Evolutionary conservation across 345 rosid species (phyloP).

Genomic region (Eucalyptus leucophloia): DNA sequence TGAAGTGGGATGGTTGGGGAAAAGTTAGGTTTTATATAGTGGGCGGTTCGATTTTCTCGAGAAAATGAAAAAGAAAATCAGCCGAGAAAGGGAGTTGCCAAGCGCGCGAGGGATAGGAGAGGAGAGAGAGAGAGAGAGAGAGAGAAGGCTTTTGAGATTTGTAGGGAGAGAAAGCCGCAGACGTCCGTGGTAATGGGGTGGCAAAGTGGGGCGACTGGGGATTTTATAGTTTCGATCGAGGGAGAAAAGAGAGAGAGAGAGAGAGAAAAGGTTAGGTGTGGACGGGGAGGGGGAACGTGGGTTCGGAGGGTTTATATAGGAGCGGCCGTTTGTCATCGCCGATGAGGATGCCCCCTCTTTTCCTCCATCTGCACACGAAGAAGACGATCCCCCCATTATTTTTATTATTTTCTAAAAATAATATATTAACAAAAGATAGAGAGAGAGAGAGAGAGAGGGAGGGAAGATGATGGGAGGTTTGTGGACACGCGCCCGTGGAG

Average conservation of each 20-base stretch:
- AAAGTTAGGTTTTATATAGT: background rate
- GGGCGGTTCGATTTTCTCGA: background rate
- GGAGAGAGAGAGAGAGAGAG: background rate
- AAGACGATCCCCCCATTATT: background rate
- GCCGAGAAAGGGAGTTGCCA: background rate
- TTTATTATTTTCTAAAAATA: background rate
- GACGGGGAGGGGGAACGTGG: slow-evolving; percentile 1
- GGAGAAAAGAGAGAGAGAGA: background rate
- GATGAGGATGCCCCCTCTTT: background rate
- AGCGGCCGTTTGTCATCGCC: background rate
- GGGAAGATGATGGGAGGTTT: background rate
- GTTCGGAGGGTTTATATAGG: slow-evolving; percentile 24
- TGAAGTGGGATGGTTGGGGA: background rate
- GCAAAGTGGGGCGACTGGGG: background rate
- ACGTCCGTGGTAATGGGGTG: background rate
- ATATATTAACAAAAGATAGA: too few species aligned
- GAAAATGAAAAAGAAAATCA: background rate
- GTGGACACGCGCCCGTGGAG: slow-evolving; percentile 28
- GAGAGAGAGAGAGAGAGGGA: background rate
- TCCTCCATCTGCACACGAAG: background rate
- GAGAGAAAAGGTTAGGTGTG: slow-evolving; percentile 9
- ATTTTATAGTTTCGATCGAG: background rate
- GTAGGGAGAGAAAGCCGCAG: background rate
- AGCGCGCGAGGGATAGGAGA: background rate
- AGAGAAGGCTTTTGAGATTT: background rate